Evolutionary conservation across 1,284 basidiomycete genomes (phyloP), one percentile per base, ranked within the genome.

Genomic region (Moesziomyces antarcticus): DNA sequence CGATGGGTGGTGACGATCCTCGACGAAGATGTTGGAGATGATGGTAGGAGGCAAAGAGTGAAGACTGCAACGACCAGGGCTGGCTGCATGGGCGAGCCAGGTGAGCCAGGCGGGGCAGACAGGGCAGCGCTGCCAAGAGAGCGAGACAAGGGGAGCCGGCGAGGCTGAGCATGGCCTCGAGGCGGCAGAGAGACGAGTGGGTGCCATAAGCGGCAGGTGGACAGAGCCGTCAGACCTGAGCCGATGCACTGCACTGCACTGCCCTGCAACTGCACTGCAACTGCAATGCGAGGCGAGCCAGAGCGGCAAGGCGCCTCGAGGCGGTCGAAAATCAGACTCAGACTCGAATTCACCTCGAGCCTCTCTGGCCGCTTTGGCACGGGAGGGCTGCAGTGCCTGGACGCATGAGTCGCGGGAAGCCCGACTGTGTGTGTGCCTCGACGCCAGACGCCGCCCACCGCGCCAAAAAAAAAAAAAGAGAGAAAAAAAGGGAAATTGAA

Each of bases 11-110:
- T 51, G 59, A 56, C 48, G 33, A 50, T 45, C 33, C 59, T 70
- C 54, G 56, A 60, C 44, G 48, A 56, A 30, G 45, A 37, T 41
- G 43, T 21, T 50, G 11, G 42, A 59, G 67, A 64, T 70, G 67
- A 40, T 70, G 60, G 60, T 56, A 57, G 53, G 52, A 42, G 49
- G 20, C 33, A 41, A 13, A 33, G 25, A 41, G 24, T 16, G 35
- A 20, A 45, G 22, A 54, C 47, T 48, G 37, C 37, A 33, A 33
- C 11, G 10, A 33, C 30, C 30, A 33, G 51, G 57, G 54, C 53
- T n/a, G 46, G 33, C 33, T 20, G 37, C 16, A 40, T 40, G 37
- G 37, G 37, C 37, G 14, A 40, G 30, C 10, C 30, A 11, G 30
- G 35, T 2, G 20, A 33, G 22, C 35, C 22, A 24, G 22, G 37